A percentile compares a stretch with the other conserved stretches of the same genome.
Conservation (phyloP, 202 grass and related monocot species). For the Sporobolus alterniflorus region DNA sequence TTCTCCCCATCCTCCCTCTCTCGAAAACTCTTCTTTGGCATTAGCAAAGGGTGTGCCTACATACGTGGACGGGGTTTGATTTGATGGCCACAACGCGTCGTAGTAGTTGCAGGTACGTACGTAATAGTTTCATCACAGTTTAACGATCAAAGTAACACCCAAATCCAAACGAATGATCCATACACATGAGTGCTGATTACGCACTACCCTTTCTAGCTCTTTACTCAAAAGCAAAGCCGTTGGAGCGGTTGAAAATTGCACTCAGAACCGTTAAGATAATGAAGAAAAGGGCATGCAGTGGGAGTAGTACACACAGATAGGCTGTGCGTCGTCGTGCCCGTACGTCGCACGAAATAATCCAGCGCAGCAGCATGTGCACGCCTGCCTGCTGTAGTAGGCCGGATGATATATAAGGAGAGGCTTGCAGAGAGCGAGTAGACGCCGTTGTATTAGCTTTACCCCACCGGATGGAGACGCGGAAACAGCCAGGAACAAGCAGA, state of each 20-base stretch:
- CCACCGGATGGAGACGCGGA: neutral
- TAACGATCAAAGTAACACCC: neutral
- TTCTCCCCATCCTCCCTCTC: no score
- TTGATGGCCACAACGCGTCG: neutral
- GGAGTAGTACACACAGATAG: no score
- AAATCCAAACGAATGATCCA: neutral
- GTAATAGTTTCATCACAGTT: neutral
- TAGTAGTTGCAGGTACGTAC: neutral
- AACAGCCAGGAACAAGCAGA: neutral
- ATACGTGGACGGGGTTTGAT: no score
- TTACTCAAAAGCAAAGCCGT: conserved; percentile 1
- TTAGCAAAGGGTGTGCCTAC: no score
- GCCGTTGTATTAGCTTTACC: conserved; percentile 3
- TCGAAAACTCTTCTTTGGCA: no score
- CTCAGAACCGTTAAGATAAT: neutral
- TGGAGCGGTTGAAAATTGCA: neutral
- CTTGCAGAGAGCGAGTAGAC: neutral
- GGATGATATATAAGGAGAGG: no score
- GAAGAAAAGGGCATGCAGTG: no score
- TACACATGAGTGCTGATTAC: neutral
- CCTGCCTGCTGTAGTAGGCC: no score
- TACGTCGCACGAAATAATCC: no score
- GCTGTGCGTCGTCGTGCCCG: no score
- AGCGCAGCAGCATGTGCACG: no score
- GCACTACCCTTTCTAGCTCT: neutral